Conservation (phyloP, 352 stramenopile genomes). For the Globisporangium nagaii region DNA sequence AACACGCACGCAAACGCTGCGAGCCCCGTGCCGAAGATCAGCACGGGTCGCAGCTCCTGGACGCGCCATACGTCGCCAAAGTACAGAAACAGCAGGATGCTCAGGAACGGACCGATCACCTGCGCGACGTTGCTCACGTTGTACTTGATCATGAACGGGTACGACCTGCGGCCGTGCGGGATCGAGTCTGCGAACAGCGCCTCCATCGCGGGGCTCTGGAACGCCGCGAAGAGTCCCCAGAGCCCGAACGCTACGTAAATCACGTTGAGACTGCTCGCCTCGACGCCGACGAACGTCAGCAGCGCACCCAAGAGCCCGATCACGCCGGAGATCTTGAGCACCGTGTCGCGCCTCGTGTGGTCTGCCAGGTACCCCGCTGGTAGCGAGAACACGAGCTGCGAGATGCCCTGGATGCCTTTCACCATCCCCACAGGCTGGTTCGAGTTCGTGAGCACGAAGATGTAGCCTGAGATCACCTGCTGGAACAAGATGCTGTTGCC, state of each 20-base stretch:
- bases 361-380: constrained; percentile 67
- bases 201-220: constrained; percentile 66
- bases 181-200: constrained; percentile 76
- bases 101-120: constrained; percentile 45
- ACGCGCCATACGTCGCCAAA: constrained; percentile 63
- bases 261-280: constrained; percentile 31
- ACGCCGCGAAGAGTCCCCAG: constrained; percentile 64
- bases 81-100: constrained; percentile 58
- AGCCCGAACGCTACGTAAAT: constrained; percentile 61
- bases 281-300: constrained; percentile 56
- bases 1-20: constrained; percentile 37
- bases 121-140: constrained; percentile 68
- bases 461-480: constrained; percentile 68
- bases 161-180: constrained; percentile 54
- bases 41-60: constrained; percentile 42
- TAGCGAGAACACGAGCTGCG: constrained; percentile 68
- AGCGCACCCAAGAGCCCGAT: constrained; percentile 38
- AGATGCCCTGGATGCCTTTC: constrained; percentile 79
- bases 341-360: constrained; percentile 54
- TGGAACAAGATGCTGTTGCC: constrained; percentile 62
- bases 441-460: constrained; percentile 68
- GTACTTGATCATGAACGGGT: constrained; percentile 82
- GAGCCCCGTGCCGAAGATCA: constrained; percentile 54
- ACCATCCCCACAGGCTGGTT: constrained; percentile 78
- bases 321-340: constrained; percentile 53